Evolutionary conservation across 202 grass and related monocot species (phyloP), one percentile per base, ranked within the genome.

Genomic region (Schoenoplectus tabernaemontani): DNA sequence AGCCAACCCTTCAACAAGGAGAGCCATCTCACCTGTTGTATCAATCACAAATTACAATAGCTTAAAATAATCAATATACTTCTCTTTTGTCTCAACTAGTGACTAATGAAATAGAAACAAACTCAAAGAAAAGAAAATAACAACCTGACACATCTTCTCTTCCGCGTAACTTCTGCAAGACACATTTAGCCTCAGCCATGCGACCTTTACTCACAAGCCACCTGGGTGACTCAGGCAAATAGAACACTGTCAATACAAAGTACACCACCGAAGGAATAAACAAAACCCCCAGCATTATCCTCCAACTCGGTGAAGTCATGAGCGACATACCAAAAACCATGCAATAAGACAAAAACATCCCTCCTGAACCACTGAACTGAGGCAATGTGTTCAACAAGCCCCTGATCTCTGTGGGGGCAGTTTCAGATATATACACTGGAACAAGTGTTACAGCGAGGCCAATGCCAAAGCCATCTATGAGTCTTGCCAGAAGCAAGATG

Each of bases 301-400:
- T 92, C 92, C 92, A 96, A 26, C 84, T 71, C 26, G 92, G 92
- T 24, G 83, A 82, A 9, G 85, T 67, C 85, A 86, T 74, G 7
- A 96, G 79, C 1, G 92, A 96, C 92, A 96, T 92, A 66, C 87
- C 92, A 22, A 96, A 96, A 34, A 96, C 89, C 89, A 96, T 92
- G 82, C 92, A 96, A 83, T 96, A 96, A 60, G 92, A 92, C 33
- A 96, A 62, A 67, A 96, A 96, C 92, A 96, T 96, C 19, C 92
- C 92, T 56, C 78, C 89, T 15, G 92, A 96, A 22, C 89, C 92
- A 53, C 87, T 92, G 79, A 96, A 96, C 30, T 96, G 92, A 17
- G 92, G 92, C 43, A 96, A 77, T 0, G 92, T 92, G 66, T 96
- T 96, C 56, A 96, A 74, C 74, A 68, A 58, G 5, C 92, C 92